phyloP scores from a whole-genome alignment of 2,329 filamentous ascomycete species.

The Paracoccidioides brasiliensis region DNA sequence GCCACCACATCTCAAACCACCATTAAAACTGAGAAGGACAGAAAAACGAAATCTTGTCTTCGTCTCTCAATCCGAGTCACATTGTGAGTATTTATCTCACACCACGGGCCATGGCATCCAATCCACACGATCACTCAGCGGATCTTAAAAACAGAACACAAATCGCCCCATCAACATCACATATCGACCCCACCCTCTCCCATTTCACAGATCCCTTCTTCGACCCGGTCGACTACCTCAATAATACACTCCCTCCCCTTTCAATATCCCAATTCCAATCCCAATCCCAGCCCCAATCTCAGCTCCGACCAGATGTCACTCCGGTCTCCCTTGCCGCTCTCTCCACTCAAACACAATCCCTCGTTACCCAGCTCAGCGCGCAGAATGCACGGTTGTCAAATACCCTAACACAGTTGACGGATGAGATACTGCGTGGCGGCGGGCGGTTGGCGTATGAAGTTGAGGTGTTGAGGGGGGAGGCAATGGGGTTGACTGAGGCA shows the following conservation, averaged over 20 bases:
- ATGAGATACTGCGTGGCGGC: slow-evolving; percentile 84
- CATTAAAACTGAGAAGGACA: no score
- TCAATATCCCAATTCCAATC: slow-evolving; percentile 17
- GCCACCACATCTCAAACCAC: no score
- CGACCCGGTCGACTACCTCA: slow-evolving; percentile 75
- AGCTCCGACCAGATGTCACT: slow-evolving; percentile 15
- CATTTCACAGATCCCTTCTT: slow-evolving; percentile 67
- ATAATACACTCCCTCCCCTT: slow-evolving; percentile 61
- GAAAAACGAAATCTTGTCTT: no score
- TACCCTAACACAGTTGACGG: slow-evolving; percentile 75
- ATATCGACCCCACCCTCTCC: slow-evolving; percentile 57
- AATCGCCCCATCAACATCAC: slow-evolving; percentile 30
- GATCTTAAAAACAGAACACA: background rate
- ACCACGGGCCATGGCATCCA: background rate
- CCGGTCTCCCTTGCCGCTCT: slow-evolving; percentile 56
- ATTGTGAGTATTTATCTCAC: background rate
- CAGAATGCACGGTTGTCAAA: slow-evolving; percentile 73
- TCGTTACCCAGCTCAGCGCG: slow-evolving; percentile 78
- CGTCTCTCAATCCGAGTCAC: background rate
- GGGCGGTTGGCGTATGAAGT: slow-evolving; percentile 88
- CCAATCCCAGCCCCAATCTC: slow-evolving; percentile 11
- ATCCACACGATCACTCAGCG: background rate
- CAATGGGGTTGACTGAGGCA: slow-evolving; percentile 63
- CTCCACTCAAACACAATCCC: slow-evolving; percentile 64
- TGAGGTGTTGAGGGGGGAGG: slow-evolving; percentile 81